Evolutionary conservation across 2,329 filamentous ascomycete species (phyloP).

Genomic region (Tolypocladium inflatum): DNA sequence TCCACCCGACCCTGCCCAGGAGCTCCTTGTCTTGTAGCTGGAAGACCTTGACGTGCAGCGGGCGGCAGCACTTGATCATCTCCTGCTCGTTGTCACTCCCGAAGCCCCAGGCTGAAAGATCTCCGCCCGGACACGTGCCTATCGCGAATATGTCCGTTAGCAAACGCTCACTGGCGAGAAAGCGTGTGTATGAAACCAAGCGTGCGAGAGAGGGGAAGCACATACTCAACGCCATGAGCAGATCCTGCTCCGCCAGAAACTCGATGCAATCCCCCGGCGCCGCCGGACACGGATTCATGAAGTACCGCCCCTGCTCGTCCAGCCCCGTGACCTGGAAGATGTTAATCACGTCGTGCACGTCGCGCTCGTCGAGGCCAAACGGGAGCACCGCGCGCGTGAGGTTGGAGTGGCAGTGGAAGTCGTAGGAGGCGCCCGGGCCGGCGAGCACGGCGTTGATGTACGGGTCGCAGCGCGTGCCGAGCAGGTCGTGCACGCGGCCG

Average conservation of each 20-base stretch:
- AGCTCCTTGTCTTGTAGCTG: constrained; percentile 44
- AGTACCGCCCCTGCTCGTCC: constrained; percentile 63
- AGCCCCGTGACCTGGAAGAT: constrained; percentile 78
- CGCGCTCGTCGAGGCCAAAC: constrained; percentile 58
- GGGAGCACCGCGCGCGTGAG: constrained; percentile 63
- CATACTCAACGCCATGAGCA: constrained; percentile 51
- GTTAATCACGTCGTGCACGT: constrained; percentile 80
- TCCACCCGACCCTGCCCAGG: constrained; percentile 50
- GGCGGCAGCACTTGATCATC: constrained; percentile 62
- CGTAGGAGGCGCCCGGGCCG: constrained; percentile 49
- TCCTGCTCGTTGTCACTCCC: constrained; percentile 56
- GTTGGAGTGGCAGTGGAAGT: constrained; percentile 81
- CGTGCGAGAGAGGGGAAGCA: neutral
- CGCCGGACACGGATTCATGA: constrained; percentile 59
- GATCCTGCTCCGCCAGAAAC: constrained; percentile 71
- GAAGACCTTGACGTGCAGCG: constrained; percentile 67
- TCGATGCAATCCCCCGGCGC: constrained; percentile 52
- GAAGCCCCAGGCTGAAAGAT: constrained; percentile 76
- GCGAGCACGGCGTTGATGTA: constrained; percentile 70
- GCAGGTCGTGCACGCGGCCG: constrained; percentile 63
- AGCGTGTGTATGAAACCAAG: too few species aligned
- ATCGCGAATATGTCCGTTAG: neutral
- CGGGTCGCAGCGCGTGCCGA: constrained; percentile 77
- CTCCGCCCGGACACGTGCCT: constrained; percentile 70
- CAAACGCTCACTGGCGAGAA: neutral